Evolutionary conservation across 305 asterid genomes (phyloP).

Genomic region (Andrographis paniculata): DNA sequence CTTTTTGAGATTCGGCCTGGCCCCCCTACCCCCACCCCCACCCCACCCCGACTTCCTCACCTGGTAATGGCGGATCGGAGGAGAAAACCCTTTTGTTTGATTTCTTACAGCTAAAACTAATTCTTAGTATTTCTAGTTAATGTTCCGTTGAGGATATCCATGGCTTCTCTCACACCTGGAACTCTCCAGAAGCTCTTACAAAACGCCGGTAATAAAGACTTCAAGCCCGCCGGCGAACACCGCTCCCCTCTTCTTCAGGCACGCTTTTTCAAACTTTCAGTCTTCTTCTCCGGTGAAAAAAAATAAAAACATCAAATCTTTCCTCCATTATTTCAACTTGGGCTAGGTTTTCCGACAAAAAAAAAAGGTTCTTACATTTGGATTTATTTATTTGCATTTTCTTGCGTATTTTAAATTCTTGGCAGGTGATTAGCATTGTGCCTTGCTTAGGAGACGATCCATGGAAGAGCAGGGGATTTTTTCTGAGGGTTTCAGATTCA

Average conservation of each 20-base stretch:
- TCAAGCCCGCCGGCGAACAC: conserved; percentile 73
- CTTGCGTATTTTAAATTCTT: neutral
- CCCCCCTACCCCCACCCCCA: conserved; percentile 7
- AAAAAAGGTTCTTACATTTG: neutral
- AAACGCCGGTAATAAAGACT: conserved; percentile 55
- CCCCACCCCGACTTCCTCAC: neutral
- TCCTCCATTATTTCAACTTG: too few relatives aligned
- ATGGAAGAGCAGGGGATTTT: conserved; percentile 86
- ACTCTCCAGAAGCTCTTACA: conserved; percentile 62
- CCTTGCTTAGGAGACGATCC: conserved; percentile 86
- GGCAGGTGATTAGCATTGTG: conserved; percentile 82
- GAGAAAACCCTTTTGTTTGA: neutral
- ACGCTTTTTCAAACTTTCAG: neutral
- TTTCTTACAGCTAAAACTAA: conserved; percentile 1
- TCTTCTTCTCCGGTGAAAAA: too few relatives aligned
- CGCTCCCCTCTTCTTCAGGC: conserved; percentile 83
- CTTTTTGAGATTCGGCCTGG: conserved; percentile 45
- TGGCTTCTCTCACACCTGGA: conserved; percentile 84
- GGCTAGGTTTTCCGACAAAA: too few relatives aligned
- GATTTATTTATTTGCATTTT: neutral
- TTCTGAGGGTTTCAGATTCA: conserved; percentile 86
- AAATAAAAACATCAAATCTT: too few relatives aligned
- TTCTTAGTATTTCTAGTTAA: conserved; percentile 3
- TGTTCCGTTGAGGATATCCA: conserved; percentile 12
- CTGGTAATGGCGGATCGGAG: neutral